Conservation (phyloP, 306 rosid species). For the Trichosanthes cucumerina region DNA sequence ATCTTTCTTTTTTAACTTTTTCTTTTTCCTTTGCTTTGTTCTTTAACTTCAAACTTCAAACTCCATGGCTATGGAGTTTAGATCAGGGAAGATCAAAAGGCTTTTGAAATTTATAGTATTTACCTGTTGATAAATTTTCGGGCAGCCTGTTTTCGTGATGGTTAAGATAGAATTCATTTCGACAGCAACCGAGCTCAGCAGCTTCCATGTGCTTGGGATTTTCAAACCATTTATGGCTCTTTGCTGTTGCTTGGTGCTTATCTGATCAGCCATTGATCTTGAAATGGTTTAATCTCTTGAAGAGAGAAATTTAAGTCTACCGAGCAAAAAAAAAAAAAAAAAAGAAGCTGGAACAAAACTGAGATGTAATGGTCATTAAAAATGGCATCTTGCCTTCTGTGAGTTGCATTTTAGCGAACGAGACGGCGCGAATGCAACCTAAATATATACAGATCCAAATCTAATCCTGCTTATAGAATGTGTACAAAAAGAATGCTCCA, state of each 20-base stretch:
- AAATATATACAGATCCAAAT: constrained; percentile 9
- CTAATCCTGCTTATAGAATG: constrained; percentile 1
- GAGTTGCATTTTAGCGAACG: background rate
- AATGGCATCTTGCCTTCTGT: background rate
- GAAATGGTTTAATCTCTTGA: background rate
- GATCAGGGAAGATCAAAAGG: background rate
- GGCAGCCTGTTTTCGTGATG: background rate
- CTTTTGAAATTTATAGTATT: background rate
- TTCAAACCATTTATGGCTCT: background rate
- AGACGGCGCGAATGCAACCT: background rate
- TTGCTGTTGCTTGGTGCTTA: background rate
- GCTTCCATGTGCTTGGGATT: background rate
- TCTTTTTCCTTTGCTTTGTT: background rate
- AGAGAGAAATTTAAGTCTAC: background rate
- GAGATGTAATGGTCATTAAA: background rate
- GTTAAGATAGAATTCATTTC: background rate
- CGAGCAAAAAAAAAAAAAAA: background rate
- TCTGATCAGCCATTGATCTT: background rate
- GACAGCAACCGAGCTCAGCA: background rate
- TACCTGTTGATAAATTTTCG: background rate
- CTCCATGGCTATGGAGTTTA: background rate
- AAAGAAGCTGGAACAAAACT: background rate
- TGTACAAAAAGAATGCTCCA: background rate
- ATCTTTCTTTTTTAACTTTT: background rate
- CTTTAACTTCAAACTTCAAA: background rate